Base-by-base conservation (phyloP, 2,329 filamentous ascomycete species). In the Penicillium sp. region DNA sequence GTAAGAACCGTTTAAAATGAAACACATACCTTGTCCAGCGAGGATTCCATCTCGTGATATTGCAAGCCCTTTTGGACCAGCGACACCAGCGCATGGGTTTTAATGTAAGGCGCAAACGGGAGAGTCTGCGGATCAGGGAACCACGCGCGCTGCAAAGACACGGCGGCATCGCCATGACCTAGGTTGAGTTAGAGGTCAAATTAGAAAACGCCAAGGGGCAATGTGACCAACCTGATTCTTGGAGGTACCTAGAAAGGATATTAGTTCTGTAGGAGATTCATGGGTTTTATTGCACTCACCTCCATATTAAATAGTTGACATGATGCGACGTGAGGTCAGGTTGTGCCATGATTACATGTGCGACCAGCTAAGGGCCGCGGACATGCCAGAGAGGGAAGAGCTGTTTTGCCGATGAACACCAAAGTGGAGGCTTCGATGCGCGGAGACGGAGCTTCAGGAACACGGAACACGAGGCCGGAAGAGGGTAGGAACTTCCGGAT, bases 231-330 rank as follows among this genome's bases (percentile, higher is more conserved):
- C 80, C 80, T 73, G 79, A 80, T 74, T 82, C 80, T 74, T 82
- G 80, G 66, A 82, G 76, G 68, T 82, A 82, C 69, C 80, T 53
- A 40, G 29, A 50, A 47, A 55, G 47, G 47, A 57, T 50, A 50
- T 64, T 58, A 64, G 45, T 54, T 56, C 65, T 59, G 63, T 54
- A 65, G 58, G 44, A 54, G 45, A 41, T 29, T 27, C 27, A 40
- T 57, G 40, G 29, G 45, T 27, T 49, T 46, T 19, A 49, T 43
- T 33, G 53, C 25, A 74, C 79, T 55, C 81, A 87, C 80, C 85
- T 84, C 81, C 85, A 86, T 73, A 88, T 85, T 69, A 88, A 77
- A 75, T 87, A 87, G 76, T 88, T 88, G 70, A 88, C 81, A 72
- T 87, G 84, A 77, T 87, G 78, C 68, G 74, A 77, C 61, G 75